Evolutionary conservation across 1,284 basidiomycete genomes (phyloP).

Genomic region (Phellopilus nigrolimitatus): DNA sequence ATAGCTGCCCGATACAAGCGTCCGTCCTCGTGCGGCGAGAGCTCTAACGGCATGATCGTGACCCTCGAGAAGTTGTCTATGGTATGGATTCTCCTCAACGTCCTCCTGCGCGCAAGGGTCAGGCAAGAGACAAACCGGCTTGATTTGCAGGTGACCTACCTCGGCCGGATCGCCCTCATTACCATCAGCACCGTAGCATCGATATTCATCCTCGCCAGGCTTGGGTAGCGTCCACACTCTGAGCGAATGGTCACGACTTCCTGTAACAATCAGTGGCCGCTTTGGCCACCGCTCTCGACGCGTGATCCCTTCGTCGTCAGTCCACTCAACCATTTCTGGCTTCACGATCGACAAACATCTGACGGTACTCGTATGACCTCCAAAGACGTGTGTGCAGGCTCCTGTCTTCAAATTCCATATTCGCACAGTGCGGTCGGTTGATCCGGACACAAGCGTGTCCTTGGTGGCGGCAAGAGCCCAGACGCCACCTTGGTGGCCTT

Average conservation of each 20-base stretch:
- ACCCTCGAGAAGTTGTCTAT: constrained; percentile 78
- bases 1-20: constrained; percentile 92
- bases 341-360: constrained; percentile 87
- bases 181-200: constrained; percentile 66
- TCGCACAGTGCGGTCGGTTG: constrained; percentile 90
- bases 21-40: constrained; percentile 84
- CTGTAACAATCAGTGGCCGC: constrained; percentile 85
- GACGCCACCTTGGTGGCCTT: constrained; percentile 92
- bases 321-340: constrained; percentile 74
- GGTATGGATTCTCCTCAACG: constrained; percentile 85
- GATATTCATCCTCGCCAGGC: constrained; percentile 72
- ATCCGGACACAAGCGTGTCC: constrained; percentile 87
- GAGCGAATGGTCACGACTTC: constrained; percentile 86
- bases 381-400: constrained; percentile 84
- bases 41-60: constrained; percentile 90
- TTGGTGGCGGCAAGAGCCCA: constrained; percentile 87
- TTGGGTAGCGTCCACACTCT: constrained; percentile 87
- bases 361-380: constrained; percentile 92
- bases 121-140: constrained; percentile 11
- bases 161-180: constrained; percentile 64
- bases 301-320: constrained; percentile 52
- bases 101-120: constrained; percentile 44
- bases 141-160: constrained; percentile 37
- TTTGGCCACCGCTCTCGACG: constrained; percentile 78
- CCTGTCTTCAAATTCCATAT: constrained; percentile 86